Conservation (phyloP, 305 asterid species). For the Vinca major region DNA sequence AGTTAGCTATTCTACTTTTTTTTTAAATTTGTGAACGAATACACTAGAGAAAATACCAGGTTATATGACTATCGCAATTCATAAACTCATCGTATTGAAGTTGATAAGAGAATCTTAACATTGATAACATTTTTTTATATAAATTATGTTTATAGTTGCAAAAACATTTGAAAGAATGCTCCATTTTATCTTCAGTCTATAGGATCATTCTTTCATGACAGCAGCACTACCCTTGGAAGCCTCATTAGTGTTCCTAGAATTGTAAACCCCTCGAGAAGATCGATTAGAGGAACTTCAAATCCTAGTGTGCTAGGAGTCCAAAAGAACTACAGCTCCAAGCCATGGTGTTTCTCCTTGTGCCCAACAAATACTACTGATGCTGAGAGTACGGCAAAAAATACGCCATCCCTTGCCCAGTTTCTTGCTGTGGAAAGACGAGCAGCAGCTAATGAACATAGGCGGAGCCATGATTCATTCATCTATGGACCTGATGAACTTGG, state of each 20-base stretch:
- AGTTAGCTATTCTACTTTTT: not conserved
- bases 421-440: conserved; percentile 44
- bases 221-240: conserved; percentile 41
- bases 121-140: not conserved
- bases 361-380: conserved; percentile 35
- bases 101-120: not conserved
- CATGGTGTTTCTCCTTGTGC: conserved; percentile 39
- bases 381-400: conserved; percentile 19
- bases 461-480: conserved; percentile 20
- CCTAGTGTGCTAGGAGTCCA: conserved; percentile 15
- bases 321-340: conserved; percentile 22
- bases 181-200: conserved; percentile 26
- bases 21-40: not conserved
- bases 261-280: conserved; percentile 35
- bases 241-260: conserved; percentile 33
- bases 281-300: conserved; percentile 24
- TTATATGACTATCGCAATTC: not conserved
- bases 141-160: not conserved
- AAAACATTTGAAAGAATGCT: not conserved
- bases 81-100: not conserved
- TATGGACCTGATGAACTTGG: conserved; percentile 27
- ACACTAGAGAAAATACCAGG: not conserved
- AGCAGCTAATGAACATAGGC: conserved; percentile 27
- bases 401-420: conserved; percentile 38
- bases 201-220: conserved; percentile 36